phyloP scores from a whole-genome alignment of 1,139 yeast genomes.

The Saccharomyces hybrid region DNA sequence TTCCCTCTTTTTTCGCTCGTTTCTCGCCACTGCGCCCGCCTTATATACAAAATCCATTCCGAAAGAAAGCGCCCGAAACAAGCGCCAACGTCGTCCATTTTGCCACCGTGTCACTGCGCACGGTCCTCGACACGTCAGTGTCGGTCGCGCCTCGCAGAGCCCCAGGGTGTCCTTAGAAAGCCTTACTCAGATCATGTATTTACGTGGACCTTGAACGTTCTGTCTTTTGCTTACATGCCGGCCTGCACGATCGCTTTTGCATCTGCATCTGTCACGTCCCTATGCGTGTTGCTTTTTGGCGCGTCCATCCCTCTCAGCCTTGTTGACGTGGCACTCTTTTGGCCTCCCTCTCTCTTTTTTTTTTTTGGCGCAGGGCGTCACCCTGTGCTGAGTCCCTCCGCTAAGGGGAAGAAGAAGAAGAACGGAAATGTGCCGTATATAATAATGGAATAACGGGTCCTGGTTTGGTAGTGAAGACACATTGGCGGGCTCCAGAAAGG shows the following conservation, averaged over 20 bases:
- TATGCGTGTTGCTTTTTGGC: neutral
- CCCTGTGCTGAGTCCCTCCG: neutral
- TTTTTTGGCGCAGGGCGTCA: neutral
- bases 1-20: neutral
- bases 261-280: neutral
- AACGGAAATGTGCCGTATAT: neutral
- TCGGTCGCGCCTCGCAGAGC: neutral
- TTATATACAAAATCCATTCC: neutral
- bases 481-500: neutral
- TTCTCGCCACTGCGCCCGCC: neutral
- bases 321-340: slow-evolving; percentile 1
- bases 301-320: neutral
- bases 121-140: neutral
- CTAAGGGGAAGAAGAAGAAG: neutral
- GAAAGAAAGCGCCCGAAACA: neutral
- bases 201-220: no score
- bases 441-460: neutral
- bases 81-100: slow-evolving; percentile 1
- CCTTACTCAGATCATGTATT: neutral
- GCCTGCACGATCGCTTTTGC: neutral
- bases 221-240: neutral
- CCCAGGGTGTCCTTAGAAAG: neutral
- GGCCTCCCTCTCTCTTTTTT: neutral
- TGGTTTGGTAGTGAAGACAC: neutral
- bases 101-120: neutral